Evolutionary conservation across 768 basidiomycete species (phyloP).

Genomic region (Candolleomyces aberdarensis): DNA sequence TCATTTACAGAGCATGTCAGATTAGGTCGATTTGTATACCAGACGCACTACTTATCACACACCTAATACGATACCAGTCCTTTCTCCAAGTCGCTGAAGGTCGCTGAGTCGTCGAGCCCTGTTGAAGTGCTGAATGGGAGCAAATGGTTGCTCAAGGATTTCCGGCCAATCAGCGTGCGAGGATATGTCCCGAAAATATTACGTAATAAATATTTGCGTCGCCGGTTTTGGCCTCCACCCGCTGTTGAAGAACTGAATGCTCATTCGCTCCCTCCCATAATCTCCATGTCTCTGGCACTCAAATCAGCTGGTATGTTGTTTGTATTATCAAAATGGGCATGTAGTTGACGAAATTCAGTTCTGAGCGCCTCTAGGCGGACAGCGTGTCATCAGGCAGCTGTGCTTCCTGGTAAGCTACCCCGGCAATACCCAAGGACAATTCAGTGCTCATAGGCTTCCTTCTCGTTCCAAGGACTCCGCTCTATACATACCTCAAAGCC

Average conservation of each 20-base stretch:
- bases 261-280: conserved; percentile 4
- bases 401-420: conserved; percentile 37
- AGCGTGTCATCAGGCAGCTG: conserved; percentile 27
- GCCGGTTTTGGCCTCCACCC: conserved; percentile 11
- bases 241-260: conserved; percentile 9
- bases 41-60: not conserved
- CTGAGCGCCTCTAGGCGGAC: conserved; percentile 6
- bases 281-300: conserved; percentile 48
- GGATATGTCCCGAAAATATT: conserved; percentile 5
- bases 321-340: not conserved
- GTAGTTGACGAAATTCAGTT: conserved; percentile 2
- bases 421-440: conserved; percentile 41
- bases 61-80: not conserved
- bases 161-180: conserved; percentile 4
- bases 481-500: conserved; percentile 54
- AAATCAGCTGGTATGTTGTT: conserved; percentile 33
- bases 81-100: not conserved
- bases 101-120: not conserved
- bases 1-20: not conserved
- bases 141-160: not conserved
- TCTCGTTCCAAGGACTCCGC: conserved; percentile 30
- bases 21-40: conserved; percentile 1
- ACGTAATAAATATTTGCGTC: not conserved
- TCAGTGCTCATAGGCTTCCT: conserved; percentile 20
- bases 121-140: not conserved